These are phyloP conservation scores for Sclerotiophoma versabilis DNA, from an alignment of 2,329 filamentous ascomycete genomes.

Conservation along the genomic window DNA sequence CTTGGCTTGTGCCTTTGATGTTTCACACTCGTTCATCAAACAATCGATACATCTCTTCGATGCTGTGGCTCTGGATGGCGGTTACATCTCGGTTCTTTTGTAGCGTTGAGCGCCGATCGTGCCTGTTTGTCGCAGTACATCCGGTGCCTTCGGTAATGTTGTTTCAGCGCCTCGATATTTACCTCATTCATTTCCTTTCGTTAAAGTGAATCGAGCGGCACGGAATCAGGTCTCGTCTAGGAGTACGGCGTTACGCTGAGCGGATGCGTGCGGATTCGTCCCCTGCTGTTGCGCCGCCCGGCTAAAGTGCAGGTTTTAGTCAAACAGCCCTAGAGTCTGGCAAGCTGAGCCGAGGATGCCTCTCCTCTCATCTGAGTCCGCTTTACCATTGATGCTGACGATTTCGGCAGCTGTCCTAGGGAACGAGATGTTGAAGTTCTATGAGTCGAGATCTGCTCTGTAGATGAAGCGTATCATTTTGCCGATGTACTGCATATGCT, in stretches of 20 bases:
- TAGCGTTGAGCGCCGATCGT: conserved; percentile 2
- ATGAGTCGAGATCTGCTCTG: too few species aligned
- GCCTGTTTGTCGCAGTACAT: conserved; percentile 6
- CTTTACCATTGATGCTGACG: neutral
- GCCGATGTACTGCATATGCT: too few species aligned
- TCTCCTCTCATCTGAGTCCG: neutral
- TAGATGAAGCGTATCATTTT: too few species aligned
- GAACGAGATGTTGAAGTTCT: too few species aligned
- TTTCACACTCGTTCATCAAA: conserved; percentile 18
- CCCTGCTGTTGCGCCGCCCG: conserved; percentile 5
- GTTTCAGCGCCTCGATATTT: neutral
- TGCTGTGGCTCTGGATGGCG: conserved; percentile 3
- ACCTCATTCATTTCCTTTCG: neutral
- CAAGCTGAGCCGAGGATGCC: neutral
- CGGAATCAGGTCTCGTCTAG: neutral
- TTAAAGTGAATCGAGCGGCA: neutral
- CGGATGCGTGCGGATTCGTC: conserved; percentile 2
- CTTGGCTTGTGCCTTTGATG: conserved; percentile 10
- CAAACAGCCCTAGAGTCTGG: neutral
- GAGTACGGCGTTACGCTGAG: conserved; percentile 10
- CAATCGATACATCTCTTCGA: conserved; percentile 13
- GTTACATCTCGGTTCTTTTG: neutral
- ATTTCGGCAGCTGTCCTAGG: neutral
- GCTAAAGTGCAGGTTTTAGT: conserved; percentile 4
- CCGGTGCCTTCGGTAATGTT: neutral